phyloP scores from a whole-genome alignment of 192 early-diverging fungal genomes.

The Gigaspora rosea region DNA sequence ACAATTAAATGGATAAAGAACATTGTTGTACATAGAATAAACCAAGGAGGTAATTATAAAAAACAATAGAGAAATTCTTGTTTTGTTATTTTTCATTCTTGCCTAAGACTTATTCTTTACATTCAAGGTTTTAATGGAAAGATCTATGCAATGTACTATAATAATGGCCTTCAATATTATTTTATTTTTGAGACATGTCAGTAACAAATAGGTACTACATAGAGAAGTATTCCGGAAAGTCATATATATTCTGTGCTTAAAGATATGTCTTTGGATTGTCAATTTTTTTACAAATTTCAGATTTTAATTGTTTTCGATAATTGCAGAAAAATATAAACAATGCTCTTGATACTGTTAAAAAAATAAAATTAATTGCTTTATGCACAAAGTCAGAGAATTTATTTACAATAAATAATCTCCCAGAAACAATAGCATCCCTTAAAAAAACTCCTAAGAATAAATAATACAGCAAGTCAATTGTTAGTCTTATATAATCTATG shows the following conservation, averaged over 20 bases:
- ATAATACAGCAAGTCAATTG: no score
- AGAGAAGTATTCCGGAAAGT: constrained; percentile 10
- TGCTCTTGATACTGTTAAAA: neutral
- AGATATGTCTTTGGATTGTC: constrained; percentile 14
- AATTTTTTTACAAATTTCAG: neutral
- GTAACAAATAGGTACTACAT: constrained; percentile 21
- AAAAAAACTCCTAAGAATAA: neutral
- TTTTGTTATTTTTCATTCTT: no score
- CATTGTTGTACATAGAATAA: constrained; percentile 15
- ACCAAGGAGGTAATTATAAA: neutral
- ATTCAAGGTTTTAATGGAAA: neutral
- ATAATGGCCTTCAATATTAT: constrained; percentile 12
- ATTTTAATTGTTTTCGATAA: neutral
- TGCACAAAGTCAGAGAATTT: neutral
- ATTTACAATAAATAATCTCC: constrained; percentile 20
- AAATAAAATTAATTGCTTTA: neutral
- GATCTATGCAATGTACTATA: constrained; percentile 21
- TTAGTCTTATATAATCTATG: no score
- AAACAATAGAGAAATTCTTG: no score
- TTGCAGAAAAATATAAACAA: neutral
- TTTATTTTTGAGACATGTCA: constrained; percentile 9
- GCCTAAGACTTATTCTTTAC: neutral
- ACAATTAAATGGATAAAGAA: neutral
- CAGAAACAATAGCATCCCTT: constrained; percentile 6
- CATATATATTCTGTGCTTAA: neutral